phyloP scores from a whole-genome alignment of 306 rosid species.

The Fragaria nilgerrensis region DNA sequence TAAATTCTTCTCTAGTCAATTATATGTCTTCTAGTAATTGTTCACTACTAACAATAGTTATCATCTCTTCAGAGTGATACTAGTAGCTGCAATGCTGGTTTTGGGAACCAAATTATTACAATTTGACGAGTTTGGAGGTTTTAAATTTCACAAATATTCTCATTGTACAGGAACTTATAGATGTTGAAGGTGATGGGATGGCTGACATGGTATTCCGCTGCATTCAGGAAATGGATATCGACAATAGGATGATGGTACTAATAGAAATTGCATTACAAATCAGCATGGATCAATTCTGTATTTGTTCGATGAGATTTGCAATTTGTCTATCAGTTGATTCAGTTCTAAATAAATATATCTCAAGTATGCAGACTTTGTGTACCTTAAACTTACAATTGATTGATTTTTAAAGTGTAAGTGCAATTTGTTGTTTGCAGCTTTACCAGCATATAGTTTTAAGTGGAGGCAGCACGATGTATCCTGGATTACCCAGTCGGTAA shows the following conservation, averaged over 20 bases:
- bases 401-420: background rate
- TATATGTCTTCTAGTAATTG: background rate
- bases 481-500: slow-evolving; percentile 99
- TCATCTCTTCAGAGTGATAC: slow-evolving; percentile 13
- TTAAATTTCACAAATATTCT: slow-evolving; percentile 8
- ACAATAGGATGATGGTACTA: slow-evolving; percentile 94
- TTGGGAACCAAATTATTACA: background rate
- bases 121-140: slow-evolving; percentile 6
- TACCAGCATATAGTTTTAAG: slow-evolving; percentile 98
- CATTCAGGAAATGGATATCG: slow-evolving; percentile 99
- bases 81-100: background rate
- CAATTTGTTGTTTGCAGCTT: slow-evolving; percentile 60
- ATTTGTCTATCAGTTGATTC: no score
- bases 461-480: slow-evolving; percentile 99
- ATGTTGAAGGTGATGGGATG: slow-evolving; percentile 99
- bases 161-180: slow-evolving; percentile 80
- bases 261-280: slow-evolving; percentile 6
- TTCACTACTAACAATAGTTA: background rate
- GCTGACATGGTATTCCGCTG: slow-evolving; percentile 99
- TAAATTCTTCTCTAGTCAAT: slow-evolving; percentile 1
- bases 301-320: background rate
- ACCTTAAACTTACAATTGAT: background rate
- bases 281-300: background rate
- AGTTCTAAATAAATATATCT: background rate
- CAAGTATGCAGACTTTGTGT: background rate